Conservation (phyloP, 306 rosid genomes). For the Prunus fruticosa region DNA sequence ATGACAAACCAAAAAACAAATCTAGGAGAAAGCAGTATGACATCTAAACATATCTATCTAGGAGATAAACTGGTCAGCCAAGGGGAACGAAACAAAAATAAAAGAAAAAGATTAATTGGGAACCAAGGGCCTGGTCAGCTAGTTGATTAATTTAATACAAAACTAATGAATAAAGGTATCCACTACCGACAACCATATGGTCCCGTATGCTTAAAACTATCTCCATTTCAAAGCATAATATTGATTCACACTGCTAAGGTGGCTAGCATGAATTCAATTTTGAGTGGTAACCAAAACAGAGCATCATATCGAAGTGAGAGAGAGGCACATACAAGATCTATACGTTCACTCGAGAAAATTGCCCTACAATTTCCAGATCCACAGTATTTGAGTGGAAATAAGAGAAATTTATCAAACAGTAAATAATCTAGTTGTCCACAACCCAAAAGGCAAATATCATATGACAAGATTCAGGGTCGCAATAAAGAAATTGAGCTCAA, state of each 20-base stretch:
- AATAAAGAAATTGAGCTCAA: neutral
- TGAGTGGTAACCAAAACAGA: neutral
- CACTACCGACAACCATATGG: neutral
- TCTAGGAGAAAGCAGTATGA: neutral
- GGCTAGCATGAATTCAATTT: neutral
- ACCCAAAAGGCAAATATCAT: conserved; percentile 5
- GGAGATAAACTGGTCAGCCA: neutral
- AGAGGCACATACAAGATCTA: conserved; percentile 1
- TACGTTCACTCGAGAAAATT: neutral
- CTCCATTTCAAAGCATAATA: neutral
- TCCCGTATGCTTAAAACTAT: neutral
- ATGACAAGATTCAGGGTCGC: conserved; percentile 15
- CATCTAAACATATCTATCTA: neutral
- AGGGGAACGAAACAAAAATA: too few relatives aligned
- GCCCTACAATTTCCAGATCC: conserved; percentile 34
- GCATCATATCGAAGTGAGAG: neutral
- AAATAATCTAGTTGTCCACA: neutral
- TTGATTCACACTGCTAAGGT: neutral
- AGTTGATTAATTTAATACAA: neutral
- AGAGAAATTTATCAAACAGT: conserved; percentile 4
- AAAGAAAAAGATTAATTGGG: neutral
- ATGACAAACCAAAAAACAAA: neutral
- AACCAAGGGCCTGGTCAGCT: neutral
- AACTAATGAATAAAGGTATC: neutral
- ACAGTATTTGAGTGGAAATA: neutral